Conservation (phyloP, 2,329 filamentous ascomycete genomes). For the Paecilomyces sp. region DNA sequence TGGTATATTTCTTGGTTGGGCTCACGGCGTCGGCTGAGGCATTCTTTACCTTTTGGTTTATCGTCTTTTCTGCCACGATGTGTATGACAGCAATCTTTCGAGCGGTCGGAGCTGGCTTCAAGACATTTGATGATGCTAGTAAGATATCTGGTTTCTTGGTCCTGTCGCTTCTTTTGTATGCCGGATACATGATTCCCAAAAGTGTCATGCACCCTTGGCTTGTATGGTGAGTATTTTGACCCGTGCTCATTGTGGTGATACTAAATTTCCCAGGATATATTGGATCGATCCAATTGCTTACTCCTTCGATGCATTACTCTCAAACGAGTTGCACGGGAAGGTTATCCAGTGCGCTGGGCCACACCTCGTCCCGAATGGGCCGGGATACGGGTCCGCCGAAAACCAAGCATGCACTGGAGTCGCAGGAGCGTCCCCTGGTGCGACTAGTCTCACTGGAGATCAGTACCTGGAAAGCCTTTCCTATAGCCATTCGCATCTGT, state of each 20-base stretch:
- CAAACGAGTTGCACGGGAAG: slow-evolving; percentile 70
- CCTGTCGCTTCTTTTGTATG: slow-evolving; percentile 39
- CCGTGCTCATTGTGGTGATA: no score
- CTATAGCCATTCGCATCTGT: no score
- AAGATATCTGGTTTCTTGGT: slow-evolving; percentile 48
- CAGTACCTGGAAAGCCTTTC: no score
- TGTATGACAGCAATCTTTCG: slow-evolving; percentile 84
- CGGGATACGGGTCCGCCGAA: slow-evolving; percentile 47
- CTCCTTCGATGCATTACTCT: slow-evolving; percentile 71
- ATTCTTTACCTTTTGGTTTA: slow-evolving; percentile 81
- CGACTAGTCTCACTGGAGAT: no score
- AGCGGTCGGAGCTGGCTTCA: slow-evolving; percentile 67
- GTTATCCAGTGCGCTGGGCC: slow-evolving; percentile 50
- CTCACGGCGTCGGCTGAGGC: slow-evolving; percentile 63
- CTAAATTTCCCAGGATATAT: no score
- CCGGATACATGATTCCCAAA: slow-evolving; percentile 40
- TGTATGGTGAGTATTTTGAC: no score
- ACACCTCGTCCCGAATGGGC: slow-evolving; percentile 35
- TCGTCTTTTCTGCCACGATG: slow-evolving; percentile 66
- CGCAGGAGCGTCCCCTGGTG: no score
- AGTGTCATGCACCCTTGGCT: slow-evolving; percentile 70
- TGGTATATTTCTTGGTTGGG: slow-evolving; percentile 82
- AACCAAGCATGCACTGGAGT: slow-evolving; percentile 53
- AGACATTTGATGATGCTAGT: slow-evolving; percentile 55
- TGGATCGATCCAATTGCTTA: slow-evolving; percentile 75